Evolutionary conservation across 495 filamentous ascomycete genomes (phyloP).

Genomic region (Evansstolkia leycettana): DNA sequence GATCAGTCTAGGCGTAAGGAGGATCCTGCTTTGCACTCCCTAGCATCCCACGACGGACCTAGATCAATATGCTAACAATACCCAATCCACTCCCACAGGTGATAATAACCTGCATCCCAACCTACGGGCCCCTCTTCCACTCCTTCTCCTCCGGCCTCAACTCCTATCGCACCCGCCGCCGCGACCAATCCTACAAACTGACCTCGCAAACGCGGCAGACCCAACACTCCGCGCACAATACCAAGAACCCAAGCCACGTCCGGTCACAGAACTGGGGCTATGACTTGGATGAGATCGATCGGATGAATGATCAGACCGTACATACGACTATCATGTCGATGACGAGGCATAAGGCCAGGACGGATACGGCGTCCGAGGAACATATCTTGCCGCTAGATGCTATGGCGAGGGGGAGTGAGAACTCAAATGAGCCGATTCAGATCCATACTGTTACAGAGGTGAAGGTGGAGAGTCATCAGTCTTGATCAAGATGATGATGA

Average conservation of each 20-base stretch:
- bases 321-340: conserved; percentile 2
- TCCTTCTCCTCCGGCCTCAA: conserved; percentile 16
- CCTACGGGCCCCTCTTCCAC: conserved; percentile 37
- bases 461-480: conserved; percentile 5
- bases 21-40: background rate
- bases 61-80: background rate
- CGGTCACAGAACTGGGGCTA: background rate
- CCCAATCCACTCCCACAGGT: conserved; percentile 10
- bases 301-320: background rate
- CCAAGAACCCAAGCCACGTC: background rate
- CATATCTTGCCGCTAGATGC: background rate
- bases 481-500: no score
- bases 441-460: conserved; percentile 3
- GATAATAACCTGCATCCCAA: conserved; percentile 35
- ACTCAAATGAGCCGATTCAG: background rate
- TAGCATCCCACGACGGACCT: background rate
- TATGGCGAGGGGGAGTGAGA: no score
- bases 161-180: conserved; percentile 9
- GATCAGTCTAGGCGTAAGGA: conserved; percentile 30
- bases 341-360: background rate
- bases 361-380: background rate
- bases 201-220: background rate
- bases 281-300: background rate
- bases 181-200: conserved; percentile 3
- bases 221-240: background rate